phyloP scores from a whole-genome alignment of 805 yeast species.

The Saccharomycopsis fermentans region DNA sequence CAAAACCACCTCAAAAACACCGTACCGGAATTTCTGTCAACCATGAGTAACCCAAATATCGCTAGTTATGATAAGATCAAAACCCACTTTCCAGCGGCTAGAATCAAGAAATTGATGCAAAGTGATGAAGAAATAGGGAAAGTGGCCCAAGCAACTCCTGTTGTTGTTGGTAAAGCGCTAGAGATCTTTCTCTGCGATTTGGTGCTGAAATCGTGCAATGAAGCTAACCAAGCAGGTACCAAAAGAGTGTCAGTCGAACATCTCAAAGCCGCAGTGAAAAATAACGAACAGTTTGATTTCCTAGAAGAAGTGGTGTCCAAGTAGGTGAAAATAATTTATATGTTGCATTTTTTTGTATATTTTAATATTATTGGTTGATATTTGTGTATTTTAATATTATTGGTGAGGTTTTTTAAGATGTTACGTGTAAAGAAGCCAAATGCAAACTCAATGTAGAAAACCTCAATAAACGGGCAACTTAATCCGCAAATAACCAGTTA shows the following conservation, averaged over 20 bases:
- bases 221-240: constrained; percentile 65
- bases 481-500: too few relatives aligned
- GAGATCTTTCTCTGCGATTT: constrained; percentile 86
- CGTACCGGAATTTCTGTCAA: too few relatives aligned
- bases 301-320: constrained; percentile 66
- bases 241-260: constrained; percentile 78
- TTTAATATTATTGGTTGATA: too few relatives aligned
- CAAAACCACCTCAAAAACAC: too few relatives aligned
- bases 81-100: constrained; percentile 84
- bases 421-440: too few relatives aligned
- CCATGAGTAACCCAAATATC: background rate
- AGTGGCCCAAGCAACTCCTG: constrained; percentile 97
- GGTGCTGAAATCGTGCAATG: constrained; percentile 72
- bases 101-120: constrained; percentile 94
- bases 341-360: too few relatives aligned
- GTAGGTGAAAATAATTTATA: too few relatives aligned
- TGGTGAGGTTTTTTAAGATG: too few relatives aligned
- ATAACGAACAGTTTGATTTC: constrained; percentile 88
- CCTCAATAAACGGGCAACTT: too few relatives aligned
- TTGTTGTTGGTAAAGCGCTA: constrained; percentile 91
- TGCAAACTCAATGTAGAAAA: too few relatives aligned
- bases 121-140: constrained; percentile 97
- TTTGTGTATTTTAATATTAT: too few relatives aligned
- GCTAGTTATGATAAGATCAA: constrained; percentile 35
- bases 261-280: constrained; percentile 71